A percentile compares a stretch with the other conserved stretches of the same genome.
Conservation (phyloP, 176 grass and related monocot species). For the Carex scoparia region DNA sequence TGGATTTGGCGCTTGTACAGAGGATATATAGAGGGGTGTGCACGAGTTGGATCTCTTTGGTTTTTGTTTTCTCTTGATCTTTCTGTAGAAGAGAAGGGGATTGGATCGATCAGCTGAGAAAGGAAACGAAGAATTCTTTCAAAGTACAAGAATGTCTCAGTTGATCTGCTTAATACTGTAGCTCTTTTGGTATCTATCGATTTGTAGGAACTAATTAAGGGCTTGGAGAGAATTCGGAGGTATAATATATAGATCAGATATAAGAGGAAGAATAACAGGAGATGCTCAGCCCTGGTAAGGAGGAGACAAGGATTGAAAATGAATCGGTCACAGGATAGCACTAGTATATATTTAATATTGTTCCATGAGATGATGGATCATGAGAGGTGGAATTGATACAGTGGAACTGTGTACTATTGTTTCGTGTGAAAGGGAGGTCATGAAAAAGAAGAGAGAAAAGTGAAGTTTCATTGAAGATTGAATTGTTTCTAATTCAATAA, state of each 20-base stretch:
- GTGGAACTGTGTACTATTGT: constrained; percentile 2
- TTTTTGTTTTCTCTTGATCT: constrained; percentile 37
- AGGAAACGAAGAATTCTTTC: constrained; percentile 36
- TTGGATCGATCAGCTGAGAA: constrained; percentile 25
- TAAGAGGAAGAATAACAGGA: neutral
- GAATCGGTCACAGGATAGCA: neutral
- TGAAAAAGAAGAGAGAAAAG: neutral
- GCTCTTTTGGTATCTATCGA: constrained; percentile 27
- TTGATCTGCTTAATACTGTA: constrained; percentile 33
- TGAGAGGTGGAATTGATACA: constrained; percentile 11
- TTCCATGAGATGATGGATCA: constrained; percentile 4
- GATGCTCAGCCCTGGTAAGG: neutral
- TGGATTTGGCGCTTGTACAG: constrained; percentile 92
- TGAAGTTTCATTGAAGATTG: constrained; percentile 12
- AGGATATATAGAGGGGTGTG: constrained; percentile 95
- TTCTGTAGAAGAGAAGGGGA: constrained; percentile 37
- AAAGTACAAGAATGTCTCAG: constrained; percentile 82
- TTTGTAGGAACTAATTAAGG: neutral
- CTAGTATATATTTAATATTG: constrained; percentile 7
- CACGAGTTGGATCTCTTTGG: constrained; percentile 40
- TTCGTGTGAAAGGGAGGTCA: constrained; percentile 17
- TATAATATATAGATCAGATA: neutral
- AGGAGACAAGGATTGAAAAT: constrained; percentile 18
- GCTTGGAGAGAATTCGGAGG: neutral
- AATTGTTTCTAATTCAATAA: neutral